Evolutionary conservation across 768 basidiomycete genomes (phyloP).

Genomic region (Mycena leptocephala): DNA sequence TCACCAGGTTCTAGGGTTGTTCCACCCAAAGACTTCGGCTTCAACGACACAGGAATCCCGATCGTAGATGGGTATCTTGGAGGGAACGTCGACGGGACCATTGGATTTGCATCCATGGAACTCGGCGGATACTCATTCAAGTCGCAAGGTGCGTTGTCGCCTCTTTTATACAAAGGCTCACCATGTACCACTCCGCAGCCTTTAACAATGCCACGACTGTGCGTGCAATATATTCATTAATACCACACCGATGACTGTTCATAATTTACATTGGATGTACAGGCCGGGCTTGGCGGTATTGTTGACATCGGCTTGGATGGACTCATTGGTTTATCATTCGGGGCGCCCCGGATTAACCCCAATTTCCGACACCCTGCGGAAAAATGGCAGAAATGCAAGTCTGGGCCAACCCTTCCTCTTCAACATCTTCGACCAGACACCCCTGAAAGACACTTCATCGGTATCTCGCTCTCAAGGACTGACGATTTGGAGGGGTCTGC

Average conservation of each 20-base stretch:
- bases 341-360: neutral
- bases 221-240: neutral
- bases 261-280: no score
- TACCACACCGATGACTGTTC: no score
- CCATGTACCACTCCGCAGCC: neutral
- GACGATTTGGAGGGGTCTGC: slow-evolving; percentile 6
- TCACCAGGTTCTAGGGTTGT: neutral
- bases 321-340: neutral
- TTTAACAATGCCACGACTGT: neutral
- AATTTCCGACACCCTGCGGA: neutral
- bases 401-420: slow-evolving; percentile 7
- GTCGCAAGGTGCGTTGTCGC: neutral
- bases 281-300: neutral
- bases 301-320: neutral
- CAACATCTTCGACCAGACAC: slow-evolving; percentile 25
- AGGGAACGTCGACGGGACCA: neutral
- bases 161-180: neutral
- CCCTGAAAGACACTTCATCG: slow-evolving; percentile 2
- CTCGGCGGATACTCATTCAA: neutral
- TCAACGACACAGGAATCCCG: neutral
- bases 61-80: neutral
- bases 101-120: slow-evolving; percentile 3
- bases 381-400: neutral
- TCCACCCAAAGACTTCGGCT: neutral
- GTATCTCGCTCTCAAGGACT: slow-evolving; percentile 7